Evolutionary conservation across 345 rosid genomes (phyloP).

Genomic region (Eucalyptus viminalis): DNA sequence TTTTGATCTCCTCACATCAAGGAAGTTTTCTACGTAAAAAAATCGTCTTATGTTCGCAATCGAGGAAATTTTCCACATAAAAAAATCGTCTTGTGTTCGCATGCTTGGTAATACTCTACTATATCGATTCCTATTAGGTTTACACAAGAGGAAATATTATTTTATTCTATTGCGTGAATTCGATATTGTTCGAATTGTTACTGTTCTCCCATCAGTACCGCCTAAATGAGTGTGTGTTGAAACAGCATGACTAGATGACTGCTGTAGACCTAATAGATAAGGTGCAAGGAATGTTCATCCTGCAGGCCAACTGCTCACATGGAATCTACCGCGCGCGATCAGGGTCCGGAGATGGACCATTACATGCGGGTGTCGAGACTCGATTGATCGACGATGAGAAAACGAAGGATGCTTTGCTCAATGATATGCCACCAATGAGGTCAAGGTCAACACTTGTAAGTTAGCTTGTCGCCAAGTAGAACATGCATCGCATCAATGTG

Average conservation of each 20-base stretch:
- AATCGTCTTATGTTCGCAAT: too few relatives aligned
- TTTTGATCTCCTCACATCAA: too few relatives aligned
- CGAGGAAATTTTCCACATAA: too few relatives aligned
- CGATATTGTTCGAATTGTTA: too few relatives aligned
- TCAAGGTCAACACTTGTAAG: slow-evolving; percentile 15
- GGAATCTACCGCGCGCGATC: slow-evolving; percentile 11
- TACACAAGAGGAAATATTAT: too few relatives aligned
- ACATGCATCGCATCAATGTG: neutral
- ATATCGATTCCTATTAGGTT: too few relatives aligned
- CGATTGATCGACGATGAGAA: neutral
- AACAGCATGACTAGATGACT: slow-evolving; percentile 20
- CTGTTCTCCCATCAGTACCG: neutral
- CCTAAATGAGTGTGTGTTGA: slow-evolving; percentile 2
- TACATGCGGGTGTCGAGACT: neutral
- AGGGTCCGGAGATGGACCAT: slow-evolving; percentile 21
- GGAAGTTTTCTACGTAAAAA: too few relatives aligned
- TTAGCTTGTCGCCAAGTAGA: slow-evolving; percentile 9
- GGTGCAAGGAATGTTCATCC: neutral
- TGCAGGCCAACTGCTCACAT: neutral
- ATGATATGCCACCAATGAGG: slow-evolving; percentile 5
- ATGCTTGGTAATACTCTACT: too few relatives aligned
- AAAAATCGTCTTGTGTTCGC: too few relatives aligned
- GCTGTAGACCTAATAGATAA: neutral
- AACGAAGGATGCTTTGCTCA: neutral
- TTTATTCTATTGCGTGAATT: too few relatives aligned